phyloP scores from a whole-genome alignment of 805 yeast genomes.

The Zygosaccharomyces lentus region DNA sequence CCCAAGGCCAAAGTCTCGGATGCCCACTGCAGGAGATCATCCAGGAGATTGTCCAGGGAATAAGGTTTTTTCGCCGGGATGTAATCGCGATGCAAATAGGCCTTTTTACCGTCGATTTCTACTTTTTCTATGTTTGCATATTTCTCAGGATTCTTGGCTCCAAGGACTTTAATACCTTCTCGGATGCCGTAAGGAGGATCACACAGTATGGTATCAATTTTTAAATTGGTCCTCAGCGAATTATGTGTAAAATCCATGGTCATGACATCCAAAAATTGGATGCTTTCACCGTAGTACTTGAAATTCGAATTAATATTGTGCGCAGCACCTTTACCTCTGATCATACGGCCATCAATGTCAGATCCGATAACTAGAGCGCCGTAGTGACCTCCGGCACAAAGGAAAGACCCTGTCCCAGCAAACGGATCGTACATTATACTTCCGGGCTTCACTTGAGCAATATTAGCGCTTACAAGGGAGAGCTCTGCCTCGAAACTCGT shows the following conservation, averaged over 20 bases:
- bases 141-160: conserved; percentile 66
- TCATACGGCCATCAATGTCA: conserved; percentile 82
- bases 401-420: conserved; percentile 93
- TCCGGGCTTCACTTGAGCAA: conserved; percentile 67
- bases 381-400: conserved; percentile 80
- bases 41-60: conserved; percentile 68
- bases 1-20: conserved; percentile 63
- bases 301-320: conserved; percentile 57
- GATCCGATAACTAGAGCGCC: conserved; percentile 82
- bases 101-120: conserved; percentile 73
- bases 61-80: conserved; percentile 92
- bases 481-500: conserved; percentile 96
- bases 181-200: conserved; percentile 98
- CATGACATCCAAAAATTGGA: conserved; percentile 64
- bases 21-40: conserved; percentile 72
- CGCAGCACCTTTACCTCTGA: conserved; percentile 56
- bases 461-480: conserved; percentile 79
- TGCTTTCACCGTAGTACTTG: conserved; percentile 59
- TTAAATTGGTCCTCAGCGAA: conserved; percentile 60
- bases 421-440: conserved; percentile 87
- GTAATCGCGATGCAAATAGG: conserved; percentile 74
- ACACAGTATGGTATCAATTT: conserved; percentile 77
- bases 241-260: conserved; percentile 95
- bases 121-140: conserved; percentile 69
- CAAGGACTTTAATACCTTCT: conserved; percentile 91